A percentile compares a stretch with the other conserved stretches of the same genome.
These are phyloP conservation scores for Erythrobasidium hasegawianum DNA, from an alignment of 1,284 basidiomycete genomes.

Conservation along the genomic window DNA sequence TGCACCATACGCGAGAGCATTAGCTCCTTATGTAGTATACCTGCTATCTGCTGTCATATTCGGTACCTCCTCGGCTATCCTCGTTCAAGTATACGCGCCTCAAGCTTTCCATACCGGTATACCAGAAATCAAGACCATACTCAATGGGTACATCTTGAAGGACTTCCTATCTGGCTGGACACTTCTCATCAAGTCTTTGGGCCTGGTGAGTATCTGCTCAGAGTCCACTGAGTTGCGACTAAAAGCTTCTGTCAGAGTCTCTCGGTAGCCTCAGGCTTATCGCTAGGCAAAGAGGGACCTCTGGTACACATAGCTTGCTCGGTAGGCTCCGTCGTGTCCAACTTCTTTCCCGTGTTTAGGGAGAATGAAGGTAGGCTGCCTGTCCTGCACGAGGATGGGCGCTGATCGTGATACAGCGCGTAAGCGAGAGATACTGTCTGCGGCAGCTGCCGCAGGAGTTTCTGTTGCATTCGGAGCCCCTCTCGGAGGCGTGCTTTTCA, in stretches of 20 bases:
- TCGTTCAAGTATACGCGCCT: conserved; percentile 50
- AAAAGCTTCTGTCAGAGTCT: conserved; percentile 21
- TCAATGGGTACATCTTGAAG: conserved; percentile 96
- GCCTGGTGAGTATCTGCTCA: conserved; percentile 66
- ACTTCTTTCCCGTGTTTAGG: conserved; percentile 74
- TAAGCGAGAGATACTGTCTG: conserved; percentile 83
- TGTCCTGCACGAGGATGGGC: not conserved
- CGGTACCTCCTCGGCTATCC: conserved; percentile 66
- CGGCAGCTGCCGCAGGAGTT: conserved; percentile 71
- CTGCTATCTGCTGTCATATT: conserved; percentile 70
- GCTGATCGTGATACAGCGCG: conserved; percentile 58
- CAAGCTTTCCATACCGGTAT: conserved; percentile 35
- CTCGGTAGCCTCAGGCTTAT: conserved; percentile 36
- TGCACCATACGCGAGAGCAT: conserved; percentile 15
- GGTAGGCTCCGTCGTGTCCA: conserved; percentile 87
- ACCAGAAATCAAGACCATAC: conserved; percentile 85
- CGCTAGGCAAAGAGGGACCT: conserved; percentile 74
- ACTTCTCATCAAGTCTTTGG: conserved; percentile 83
- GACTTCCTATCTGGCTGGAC: conserved; percentile 65
- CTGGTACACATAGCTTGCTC: conserved; percentile 96
- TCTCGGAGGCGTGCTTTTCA: conserved; percentile 84
- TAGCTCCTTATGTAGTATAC: conserved; percentile 65
- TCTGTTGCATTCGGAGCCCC: conserved; percentile 73
- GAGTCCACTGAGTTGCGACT: not conserved
- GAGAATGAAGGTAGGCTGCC: conserved; percentile 40